phyloP scores from a whole-genome alignment of 768 basidiomycete genomes.

The Guyanaporus albipodus region DNA sequence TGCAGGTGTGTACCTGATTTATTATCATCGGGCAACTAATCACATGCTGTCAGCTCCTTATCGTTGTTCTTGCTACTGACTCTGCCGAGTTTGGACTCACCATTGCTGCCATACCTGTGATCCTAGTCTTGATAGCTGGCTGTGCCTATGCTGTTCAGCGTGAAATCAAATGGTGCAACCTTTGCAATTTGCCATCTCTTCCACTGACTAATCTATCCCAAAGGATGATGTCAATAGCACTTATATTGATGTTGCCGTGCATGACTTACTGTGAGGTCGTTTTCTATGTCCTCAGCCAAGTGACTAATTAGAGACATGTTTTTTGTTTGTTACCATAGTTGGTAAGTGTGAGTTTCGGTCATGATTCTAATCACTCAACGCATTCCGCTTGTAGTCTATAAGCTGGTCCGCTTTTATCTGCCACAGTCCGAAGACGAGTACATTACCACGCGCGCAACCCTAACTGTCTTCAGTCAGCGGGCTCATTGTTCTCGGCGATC shows the following conservation, averaged over 20 bases:
- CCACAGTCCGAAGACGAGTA: conserved; percentile 55
- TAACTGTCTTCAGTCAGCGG: conserved; percentile 74
- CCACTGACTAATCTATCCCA: neutral
- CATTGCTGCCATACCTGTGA: conserved; percentile 78
- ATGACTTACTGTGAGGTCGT: conserved; percentile 65
- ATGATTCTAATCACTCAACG: neutral
- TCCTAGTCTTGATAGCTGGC: conserved; percentile 59
- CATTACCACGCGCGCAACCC: conserved; percentile 68
- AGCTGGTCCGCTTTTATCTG: conserved; percentile 78
- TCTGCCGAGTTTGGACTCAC: conserved; percentile 81
- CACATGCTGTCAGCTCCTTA: conserved; percentile 57
- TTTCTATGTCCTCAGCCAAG: neutral
- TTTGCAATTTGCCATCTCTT: neutral
- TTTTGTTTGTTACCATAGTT: conserved; percentile 20
- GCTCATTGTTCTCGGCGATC: neutral
- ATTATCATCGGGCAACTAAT: neutral
- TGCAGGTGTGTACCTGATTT: conserved; percentile 53
- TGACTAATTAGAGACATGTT: conserved; percentile 1
- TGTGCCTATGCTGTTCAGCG: conserved; percentile 71
- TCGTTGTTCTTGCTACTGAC: conserved; percentile 60
- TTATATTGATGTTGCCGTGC: conserved; percentile 76
- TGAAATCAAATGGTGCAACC: conserved; percentile 70
- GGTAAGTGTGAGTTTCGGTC: conserved; percentile 16
- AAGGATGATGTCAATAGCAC: conserved; percentile 68
- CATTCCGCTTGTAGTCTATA: conserved; percentile 55